A percentile compares a stretch with the other conserved stretches of the same genome.
phyloP scores from a whole-genome alignment of 371 early-diverging fungal genomes.

The Mortierella sp. region DNA sequence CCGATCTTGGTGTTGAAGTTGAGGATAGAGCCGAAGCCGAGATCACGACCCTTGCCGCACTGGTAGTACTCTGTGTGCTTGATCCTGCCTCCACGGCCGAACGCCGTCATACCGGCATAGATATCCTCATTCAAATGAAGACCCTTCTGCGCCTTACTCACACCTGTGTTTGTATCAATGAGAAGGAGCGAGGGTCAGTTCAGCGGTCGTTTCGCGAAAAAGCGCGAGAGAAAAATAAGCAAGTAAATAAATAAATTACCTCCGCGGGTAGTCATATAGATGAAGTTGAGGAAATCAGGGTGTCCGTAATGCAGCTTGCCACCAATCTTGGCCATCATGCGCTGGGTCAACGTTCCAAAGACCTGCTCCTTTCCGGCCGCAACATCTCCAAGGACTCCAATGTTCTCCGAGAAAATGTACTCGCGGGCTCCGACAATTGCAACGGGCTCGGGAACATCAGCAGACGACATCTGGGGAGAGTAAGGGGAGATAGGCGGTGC shows the following conservation, averaged over 20 bases:
- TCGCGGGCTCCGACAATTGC: conserved; percentile 94
- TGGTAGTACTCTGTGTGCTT: conserved; percentile 93
- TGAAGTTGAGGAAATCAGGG: conserved; percentile 90
- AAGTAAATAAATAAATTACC: conserved; percentile 52
- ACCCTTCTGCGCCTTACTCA: conserved; percentile 92
- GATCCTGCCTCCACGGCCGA: conserved; percentile 86
- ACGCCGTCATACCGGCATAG: conserved; percentile 91
- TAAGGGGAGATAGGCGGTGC: conserved; percentile 75
- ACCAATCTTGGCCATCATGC: conserved; percentile 88
- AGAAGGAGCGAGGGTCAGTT: neutral
- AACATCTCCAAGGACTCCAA: conserved; percentile 89
- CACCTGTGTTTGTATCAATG: conserved; percentile 51
- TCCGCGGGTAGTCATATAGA: conserved; percentile 90
- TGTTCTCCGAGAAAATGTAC: conserved; percentile 90
- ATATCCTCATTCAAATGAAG: conserved; percentile 94
- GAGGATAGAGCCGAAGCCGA: conserved; percentile 90
- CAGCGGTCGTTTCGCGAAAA: neutral
- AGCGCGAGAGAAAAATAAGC: neutral
- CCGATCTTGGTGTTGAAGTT: conserved; percentile 92
- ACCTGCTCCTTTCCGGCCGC: conserved; percentile 93
- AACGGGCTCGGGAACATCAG: conserved; percentile 73
- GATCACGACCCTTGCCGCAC: conserved; percentile 93
- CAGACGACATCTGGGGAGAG: conserved; percentile 59
- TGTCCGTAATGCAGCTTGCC: conserved; percentile 91
- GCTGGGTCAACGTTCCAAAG: conserved; percentile 89